These are phyloP conservation scores for Picea abies DNA, from an alignment of 83 land plant genomes.

Conservation along the genomic window DNA sequence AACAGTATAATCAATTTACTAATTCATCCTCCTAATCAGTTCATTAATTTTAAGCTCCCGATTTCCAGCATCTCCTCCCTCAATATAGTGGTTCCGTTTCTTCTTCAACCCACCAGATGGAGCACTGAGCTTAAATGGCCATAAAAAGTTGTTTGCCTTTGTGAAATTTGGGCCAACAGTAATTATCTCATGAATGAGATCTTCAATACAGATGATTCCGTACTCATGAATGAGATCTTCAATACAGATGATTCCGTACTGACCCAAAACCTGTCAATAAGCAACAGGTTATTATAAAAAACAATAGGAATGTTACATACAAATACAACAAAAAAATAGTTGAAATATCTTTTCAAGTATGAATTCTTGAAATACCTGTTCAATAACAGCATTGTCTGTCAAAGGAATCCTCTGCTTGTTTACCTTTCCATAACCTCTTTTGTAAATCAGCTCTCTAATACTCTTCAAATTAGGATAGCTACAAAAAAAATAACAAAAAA, in stretches of 20 bases:
- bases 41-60: constrained; percentile 77
- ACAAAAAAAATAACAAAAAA: neutral
- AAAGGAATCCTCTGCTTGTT: constrained; percentile 50
- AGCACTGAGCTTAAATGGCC: constrained; percentile 89
- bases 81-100: constrained; percentile 70
- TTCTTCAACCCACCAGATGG: constrained; percentile 85
- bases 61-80: constrained; percentile 88
- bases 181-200: constrained; percentile 83
- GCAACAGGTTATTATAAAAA: neutral
- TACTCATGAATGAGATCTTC: too few species aligned
- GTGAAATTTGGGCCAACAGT: constrained; percentile 90
- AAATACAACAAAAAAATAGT: neutral
- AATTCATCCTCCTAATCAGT: constrained; percentile 81
- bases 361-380: constrained; percentile 27
- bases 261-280: constrained; percentile 34
- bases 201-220: constrained; percentile 81
- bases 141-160: constrained; percentile 69
- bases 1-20: constrained; percentile 9
- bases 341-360: neutral
- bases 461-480: constrained; percentile 87
- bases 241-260: constrained; percentile 67
- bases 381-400: constrained; percentile 49
- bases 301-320: neutral
- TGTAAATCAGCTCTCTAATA: constrained; percentile 72
- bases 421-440: constrained; percentile 38